Evolutionary conservation across 805 yeast species (phyloP).

Genomic region (Tetrapisispora fleetii): DNA sequence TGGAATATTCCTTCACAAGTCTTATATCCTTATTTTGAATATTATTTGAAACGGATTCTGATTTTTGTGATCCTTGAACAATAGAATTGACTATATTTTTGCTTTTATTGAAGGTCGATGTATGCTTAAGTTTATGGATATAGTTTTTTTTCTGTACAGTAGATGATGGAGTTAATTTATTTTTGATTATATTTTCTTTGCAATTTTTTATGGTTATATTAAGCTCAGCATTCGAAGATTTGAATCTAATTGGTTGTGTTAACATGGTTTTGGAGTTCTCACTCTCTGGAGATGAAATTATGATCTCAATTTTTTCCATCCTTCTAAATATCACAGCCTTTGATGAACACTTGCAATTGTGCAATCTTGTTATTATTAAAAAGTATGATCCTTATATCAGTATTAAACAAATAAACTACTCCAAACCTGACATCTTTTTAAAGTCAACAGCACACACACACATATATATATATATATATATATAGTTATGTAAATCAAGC

Average conservation of each 20-base stretch:
- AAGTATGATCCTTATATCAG: too few relatives aligned
- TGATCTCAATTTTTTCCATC: neutral
- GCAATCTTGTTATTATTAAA: too few relatives aligned
- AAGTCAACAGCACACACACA: too few relatives aligned
- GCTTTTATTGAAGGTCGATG: neutral
- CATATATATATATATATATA: too few relatives aligned
- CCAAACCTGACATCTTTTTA: too few relatives aligned
- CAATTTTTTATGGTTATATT: neutral
- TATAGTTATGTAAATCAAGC: too few relatives aligned
- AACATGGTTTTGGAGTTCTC: neutral
- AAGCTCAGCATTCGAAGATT: neutral
- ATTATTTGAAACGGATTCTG: neutral
- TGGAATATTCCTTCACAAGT: conserved; percentile 84
- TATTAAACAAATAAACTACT: too few relatives aligned
- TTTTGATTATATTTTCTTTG: neutral
- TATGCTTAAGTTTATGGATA: neutral
- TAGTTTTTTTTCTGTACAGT: neutral
- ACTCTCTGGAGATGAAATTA: conserved; percentile 2
- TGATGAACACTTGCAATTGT: neutral
- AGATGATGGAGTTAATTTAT: neutral
- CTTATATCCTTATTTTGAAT: conserved; percentile 18
- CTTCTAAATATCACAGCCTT: neutral
- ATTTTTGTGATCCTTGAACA: neutral
- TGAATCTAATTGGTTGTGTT: neutral
- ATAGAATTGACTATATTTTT: neutral